A percentile compares a stretch with the other conserved stretches of the same genome.
Conservation (phyloP, 1,139 yeast species). For the Kodamaea arcana region DNA sequence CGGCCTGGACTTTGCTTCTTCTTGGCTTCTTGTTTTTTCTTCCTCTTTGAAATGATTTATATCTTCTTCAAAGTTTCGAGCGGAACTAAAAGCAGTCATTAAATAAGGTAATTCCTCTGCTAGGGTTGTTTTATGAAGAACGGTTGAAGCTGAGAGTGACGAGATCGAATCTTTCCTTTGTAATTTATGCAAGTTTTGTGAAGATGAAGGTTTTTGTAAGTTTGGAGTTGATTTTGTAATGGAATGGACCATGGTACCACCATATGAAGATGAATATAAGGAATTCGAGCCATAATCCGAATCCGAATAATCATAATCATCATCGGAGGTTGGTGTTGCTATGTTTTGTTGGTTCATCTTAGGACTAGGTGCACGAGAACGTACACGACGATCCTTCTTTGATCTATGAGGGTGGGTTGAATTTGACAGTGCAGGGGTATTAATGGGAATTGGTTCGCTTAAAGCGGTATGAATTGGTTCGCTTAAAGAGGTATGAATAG, state of each 20-base stretch:
- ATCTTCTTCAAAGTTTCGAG: conserved; percentile 48
- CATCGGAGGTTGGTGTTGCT: conserved; percentile 7
- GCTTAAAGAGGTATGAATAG: neutral
- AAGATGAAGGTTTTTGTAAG: neutral
- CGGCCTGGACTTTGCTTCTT: conserved; percentile 2
- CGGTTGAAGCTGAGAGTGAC: conserved; percentile 25
- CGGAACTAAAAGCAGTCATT: conserved; percentile 55
- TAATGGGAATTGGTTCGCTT: neutral
- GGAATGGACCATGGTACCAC: conserved; percentile 36
- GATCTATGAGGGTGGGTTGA: neutral
- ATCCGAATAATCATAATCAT: conserved; percentile 24
- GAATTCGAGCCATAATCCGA: conserved; percentile 30
- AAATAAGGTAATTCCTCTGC: conserved; percentile 54
- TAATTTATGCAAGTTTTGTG: conserved; percentile 6
- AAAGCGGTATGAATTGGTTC: neutral
- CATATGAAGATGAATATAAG: conserved; percentile 26
- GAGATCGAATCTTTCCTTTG: conserved; percentile 26
- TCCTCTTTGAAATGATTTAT: conserved; percentile 34
- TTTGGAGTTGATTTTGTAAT: conserved; percentile 25
- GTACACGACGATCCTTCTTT: conserved; percentile 3
- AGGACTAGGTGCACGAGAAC: conserved; percentile 9
- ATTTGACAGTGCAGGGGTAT: too few species aligned
- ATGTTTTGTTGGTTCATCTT: conserved; percentile 3
- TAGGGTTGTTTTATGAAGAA: conserved; percentile 43
- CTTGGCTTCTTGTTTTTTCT: conserved; percentile 10